Evolutionary conservation across 495 filamentous ascomycete genomes (phyloP).

Genomic region (Podospora fimiseda): DNA sequence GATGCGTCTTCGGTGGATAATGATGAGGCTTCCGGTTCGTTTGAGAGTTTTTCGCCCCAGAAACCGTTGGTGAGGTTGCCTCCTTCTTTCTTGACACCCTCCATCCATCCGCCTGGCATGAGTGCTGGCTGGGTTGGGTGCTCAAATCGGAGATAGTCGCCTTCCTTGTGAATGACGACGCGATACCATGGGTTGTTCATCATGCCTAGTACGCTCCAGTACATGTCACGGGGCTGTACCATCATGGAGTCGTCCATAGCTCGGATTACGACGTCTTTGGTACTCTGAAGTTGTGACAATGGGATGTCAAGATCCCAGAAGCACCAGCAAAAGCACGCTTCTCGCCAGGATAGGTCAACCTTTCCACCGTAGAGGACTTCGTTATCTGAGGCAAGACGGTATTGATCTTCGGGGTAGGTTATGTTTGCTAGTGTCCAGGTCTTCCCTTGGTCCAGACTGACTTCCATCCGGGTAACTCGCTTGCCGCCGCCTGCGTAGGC

Average conservation of each 20-base stretch:
- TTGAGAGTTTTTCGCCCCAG: conserved; percentile 72
- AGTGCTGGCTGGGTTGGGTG: conserved; percentile 83
- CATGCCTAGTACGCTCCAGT: conserved; percentile 95
- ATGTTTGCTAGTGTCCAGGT: conserved; percentile 78
- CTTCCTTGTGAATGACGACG: conserved; percentile 69
- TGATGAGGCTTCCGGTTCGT: conserved; percentile 43
- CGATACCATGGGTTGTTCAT: conserved; percentile 99
- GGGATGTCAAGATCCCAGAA: conserved; percentile 81
- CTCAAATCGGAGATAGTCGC: conserved; percentile 65
- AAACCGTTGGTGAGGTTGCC: conserved; percentile 75
- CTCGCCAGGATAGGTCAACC: conserved; percentile 76
- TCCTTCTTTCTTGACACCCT: conserved; percentile 80
- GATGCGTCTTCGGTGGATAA: conserved; percentile 29
- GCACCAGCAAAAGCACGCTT: conserved; percentile 86
- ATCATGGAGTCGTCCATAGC: conserved; percentile 92
- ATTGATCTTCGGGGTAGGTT: conserved; percentile 81
- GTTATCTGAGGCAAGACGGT: conserved; percentile 58
- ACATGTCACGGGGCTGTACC: conserved; percentile 88
- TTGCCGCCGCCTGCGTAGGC: conserved; percentile 89
- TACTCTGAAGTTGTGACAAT: conserved; percentile 52
- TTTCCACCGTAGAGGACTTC: conserved; percentile 68
- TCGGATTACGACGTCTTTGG: conserved; percentile 72
- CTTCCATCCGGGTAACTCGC: conserved; percentile 73
- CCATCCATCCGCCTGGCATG: conserved; percentile 90
- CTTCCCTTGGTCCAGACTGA: conserved; percentile 79